phyloP scores from a whole-genome alignment of 164 flowering plant genomes.

The Vitis rotundifolia region DNA sequence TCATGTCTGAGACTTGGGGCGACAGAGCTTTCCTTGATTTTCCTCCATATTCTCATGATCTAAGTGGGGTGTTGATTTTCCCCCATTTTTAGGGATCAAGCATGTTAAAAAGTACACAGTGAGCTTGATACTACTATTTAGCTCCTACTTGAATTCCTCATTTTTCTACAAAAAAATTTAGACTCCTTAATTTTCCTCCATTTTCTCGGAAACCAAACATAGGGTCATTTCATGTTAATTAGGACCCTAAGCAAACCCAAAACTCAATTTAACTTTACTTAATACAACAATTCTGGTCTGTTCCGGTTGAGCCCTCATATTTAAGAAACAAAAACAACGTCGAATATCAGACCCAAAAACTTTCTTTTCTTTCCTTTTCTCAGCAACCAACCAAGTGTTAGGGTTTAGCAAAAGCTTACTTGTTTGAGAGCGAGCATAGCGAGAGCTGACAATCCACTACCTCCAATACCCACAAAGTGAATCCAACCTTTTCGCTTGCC shows the following conservation, averaged over 20 bases:
- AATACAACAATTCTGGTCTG: too few species aligned
- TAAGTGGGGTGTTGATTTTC: too few species aligned
- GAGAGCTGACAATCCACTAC: conserved; percentile 52
- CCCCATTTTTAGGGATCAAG: too few species aligned
- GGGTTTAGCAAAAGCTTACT: conserved; percentile 16
- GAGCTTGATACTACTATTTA: too few species aligned
- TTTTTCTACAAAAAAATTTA: background rate
- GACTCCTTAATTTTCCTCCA: background rate
- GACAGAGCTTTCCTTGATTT: too few species aligned
- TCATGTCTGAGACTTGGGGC: too few species aligned
- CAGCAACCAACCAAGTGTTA: background rate
- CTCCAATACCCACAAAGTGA: conserved; percentile 57
- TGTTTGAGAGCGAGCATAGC: conserved; percentile 54
- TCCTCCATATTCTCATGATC: too few species aligned
- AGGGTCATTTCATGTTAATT: background rate
- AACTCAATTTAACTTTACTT: too few species aligned
- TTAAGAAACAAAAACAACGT: too few species aligned
- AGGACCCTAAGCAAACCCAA: too few species aligned
- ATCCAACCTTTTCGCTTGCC: conserved; percentile 24
- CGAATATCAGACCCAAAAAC: background rate
- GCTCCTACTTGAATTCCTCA: background rate
- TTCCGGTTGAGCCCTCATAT: too few species aligned
- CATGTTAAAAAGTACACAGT: too few species aligned
- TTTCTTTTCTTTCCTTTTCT: conserved; percentile 1
- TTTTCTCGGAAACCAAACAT: background rate